Percentiles rank a stretch among this genome's conserved stretches.
These are phyloP conservation scores for Yamadazyma sp. DNA, from an alignment of 805 yeast genomes.

Conservation along the genomic window DNA sequence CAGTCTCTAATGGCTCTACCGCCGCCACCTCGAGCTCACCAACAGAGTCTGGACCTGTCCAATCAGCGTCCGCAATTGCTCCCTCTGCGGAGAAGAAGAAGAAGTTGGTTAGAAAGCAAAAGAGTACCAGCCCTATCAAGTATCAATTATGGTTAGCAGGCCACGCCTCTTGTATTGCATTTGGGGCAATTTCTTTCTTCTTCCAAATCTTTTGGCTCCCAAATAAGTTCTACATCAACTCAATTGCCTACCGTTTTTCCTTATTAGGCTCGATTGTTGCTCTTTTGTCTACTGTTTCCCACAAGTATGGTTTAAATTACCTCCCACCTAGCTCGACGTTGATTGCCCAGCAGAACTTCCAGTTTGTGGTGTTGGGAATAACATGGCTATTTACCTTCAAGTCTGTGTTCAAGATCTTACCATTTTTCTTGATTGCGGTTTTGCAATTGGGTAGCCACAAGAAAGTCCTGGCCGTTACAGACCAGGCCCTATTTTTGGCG, in stretches of 20 bases:
- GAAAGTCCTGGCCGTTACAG: constrained; percentile 42
- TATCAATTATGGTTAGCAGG: constrained; percentile 58
- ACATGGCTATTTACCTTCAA: constrained; percentile 66
- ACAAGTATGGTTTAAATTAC: constrained; percentile 57
- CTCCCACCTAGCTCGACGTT: constrained; percentile 63
- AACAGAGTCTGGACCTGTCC: background rate
- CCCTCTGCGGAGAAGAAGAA: constrained; percentile 24
- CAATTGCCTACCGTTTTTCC: constrained; percentile 53
- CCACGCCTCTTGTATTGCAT: constrained; percentile 45
- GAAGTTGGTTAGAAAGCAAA: constrained; percentile 28
- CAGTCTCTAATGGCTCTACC: background rate
- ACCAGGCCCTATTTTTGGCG: constrained; percentile 39
- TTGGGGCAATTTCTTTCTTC: constrained; percentile 41
- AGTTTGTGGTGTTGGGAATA: constrained; percentile 53
- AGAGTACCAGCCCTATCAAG: constrained; percentile 38
- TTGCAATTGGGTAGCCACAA: constrained; percentile 51
- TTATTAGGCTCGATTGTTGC: constrained; percentile 57
- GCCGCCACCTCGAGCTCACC: background rate
- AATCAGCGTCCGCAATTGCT: constrained; percentile 7
- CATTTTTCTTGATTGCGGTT: constrained; percentile 55
- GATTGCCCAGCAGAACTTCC: constrained; percentile 75
- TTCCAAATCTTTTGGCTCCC: constrained; percentile 42
- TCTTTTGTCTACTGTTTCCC: constrained; percentile 51
- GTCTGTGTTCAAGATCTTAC: constrained; percentile 64
- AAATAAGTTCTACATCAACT: constrained; percentile 43